Base-by-base conservation (phyloP, 2,329 filamentous ascomycete genomes). In the Berkeleyomyces basicola region DNA sequence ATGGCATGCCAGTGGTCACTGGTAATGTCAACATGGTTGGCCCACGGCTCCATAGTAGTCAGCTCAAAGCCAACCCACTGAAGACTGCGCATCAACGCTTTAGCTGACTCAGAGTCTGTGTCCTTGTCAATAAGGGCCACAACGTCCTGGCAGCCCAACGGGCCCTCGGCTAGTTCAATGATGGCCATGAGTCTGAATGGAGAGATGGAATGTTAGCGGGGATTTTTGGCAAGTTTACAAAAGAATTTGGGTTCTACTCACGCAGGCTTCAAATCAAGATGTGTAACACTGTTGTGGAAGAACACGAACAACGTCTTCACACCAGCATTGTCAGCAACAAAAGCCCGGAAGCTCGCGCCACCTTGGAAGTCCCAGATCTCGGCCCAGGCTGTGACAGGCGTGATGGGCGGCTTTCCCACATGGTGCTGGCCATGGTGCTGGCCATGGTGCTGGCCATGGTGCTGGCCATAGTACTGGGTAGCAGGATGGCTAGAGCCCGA, bases 41-140 rank as follows among this genome's bases (percentile, higher is more conserved):
- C 80, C 86, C 90, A 96, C 68, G 83, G 81, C 68, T 90, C 85
- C 51, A 96, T 78, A 33, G 88, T 92, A 59, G 83, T 84, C 67
- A 92, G 80, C 70, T 88, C 87, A 71, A 96, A 96, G 62, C 91
- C 91, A 67, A 95, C 91, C 91, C 91, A 96, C 72, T 90, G 88
- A 60, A 96, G 81, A 69, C 90, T 91, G 72, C 87, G 89, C 70
- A 87, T 83, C 68, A 92, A 77, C 64, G 84, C 78, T 68, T 85
- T 82, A 64, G 81, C 77, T 66, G 88, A 83, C 64, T 80, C 75
- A 36, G 79, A 74, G 46, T 82, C 79, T 66, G 86, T 82, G 55
- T 78, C 77, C 66, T 90, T 87, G 72, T 92, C 89, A 66, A 95
- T 79, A 73, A 88, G 91, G 69, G 90, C 83, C 66, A 95, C 83